phyloP scores from a whole-genome alignment of 345 rosid species.

The Syzygium grande region DNA sequence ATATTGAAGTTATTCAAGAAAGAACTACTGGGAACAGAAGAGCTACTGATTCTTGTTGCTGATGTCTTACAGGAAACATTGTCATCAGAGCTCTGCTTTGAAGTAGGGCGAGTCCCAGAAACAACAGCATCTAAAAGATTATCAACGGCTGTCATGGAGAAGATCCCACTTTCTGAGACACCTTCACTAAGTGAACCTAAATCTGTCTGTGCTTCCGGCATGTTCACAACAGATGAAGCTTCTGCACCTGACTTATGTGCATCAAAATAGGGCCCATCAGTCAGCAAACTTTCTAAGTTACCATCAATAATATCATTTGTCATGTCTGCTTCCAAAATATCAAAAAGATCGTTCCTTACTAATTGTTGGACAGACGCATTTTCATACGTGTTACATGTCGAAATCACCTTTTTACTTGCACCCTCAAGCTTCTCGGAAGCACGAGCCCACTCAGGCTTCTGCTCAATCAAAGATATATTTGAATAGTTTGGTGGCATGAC shows the following conservation, averaged over 20 bases:
- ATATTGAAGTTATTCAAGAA: conserved; percentile 13
- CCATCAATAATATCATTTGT: conserved; percentile 35
- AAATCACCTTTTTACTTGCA: conserved; percentile 11
- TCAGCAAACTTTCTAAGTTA: conserved; percentile 22
- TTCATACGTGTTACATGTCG: conserved; percentile 11
- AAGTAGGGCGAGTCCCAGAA: conserved; percentile 39
- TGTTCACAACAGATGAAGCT: conserved; percentile 17
- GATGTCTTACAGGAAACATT: conserved; percentile 57
- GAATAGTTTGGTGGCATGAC: not conserved
- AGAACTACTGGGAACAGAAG: conserved; percentile 45
- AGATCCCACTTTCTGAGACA: conserved; percentile 15
- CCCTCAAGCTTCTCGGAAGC: conserved; percentile 11
- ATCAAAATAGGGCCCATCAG: conserved; percentile 15
- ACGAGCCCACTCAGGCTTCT: conserved; percentile 2
- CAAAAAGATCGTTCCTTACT: conserved; percentile 61
- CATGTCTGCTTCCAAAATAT: conserved; percentile 63
- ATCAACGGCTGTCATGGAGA: conserved; percentile 34
- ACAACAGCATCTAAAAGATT: conserved; percentile 94
- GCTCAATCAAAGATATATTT: conserved; percentile 5
- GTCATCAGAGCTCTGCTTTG: conserved; percentile 68
- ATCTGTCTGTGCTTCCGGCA: conserved; percentile 21
- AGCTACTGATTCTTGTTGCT: conserved; percentile 49
- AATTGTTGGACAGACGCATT: conserved; percentile 21
- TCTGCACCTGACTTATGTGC: conserved; percentile 24
- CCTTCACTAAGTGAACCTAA: conserved; percentile 26